Base-by-base conservation (phyloP, 1,284 basidiomycete species). In the Cronartium quercuum region DNA sequence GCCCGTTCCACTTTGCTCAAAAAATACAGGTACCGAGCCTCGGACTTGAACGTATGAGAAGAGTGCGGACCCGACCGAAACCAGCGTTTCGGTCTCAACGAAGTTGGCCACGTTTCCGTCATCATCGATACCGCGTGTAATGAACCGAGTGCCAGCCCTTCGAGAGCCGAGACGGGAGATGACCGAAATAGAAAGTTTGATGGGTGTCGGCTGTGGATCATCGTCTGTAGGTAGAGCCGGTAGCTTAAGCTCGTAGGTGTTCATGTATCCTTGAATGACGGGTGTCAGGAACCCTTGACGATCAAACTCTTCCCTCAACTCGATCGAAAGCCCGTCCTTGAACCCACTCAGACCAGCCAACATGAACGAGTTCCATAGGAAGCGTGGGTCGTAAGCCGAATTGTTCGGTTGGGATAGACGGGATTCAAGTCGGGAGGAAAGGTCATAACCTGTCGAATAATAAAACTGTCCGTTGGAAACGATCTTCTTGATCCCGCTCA, bases 91-190 rank as follows among this genome's bases (percentile, higher is more conserved):
- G 84, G 88, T 91, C 86, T 97, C 95, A 42, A 96, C 96, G 83
- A 97, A 98, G 81, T 98, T 98, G 64, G 96, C 96, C 21, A 91
- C 91, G 81, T 96, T 90, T 51, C 96, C 95, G 79, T 97, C 93
- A 81, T 99, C 96, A 81, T 98, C 96, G 29, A 99, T 91, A 0
- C 96, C 96, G 75, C 96, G 87, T 2, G 94, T 95, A 80, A 97
- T 95, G 84, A 97, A 98, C 40, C 96, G 88, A 21, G 96, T 98
- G 1, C 96, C 96, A 21, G 96, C 95, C 77, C 94, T 86, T 82
- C 94, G 95, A 88, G 91, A 95, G 41, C 94, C 91, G 7, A 98
- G 85, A 35, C 95, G 86, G 9, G 90, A 92, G 69, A 96, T 90
- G 75, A 97, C 83, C 2, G 89, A 88, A 18, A 95, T 82, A 1